These are phyloP conservation scores for Cylindrodendrum hubeiense DNA, from an alignment of 2,329 filamentous ascomycete genomes.

Conservation along the genomic window DNA sequence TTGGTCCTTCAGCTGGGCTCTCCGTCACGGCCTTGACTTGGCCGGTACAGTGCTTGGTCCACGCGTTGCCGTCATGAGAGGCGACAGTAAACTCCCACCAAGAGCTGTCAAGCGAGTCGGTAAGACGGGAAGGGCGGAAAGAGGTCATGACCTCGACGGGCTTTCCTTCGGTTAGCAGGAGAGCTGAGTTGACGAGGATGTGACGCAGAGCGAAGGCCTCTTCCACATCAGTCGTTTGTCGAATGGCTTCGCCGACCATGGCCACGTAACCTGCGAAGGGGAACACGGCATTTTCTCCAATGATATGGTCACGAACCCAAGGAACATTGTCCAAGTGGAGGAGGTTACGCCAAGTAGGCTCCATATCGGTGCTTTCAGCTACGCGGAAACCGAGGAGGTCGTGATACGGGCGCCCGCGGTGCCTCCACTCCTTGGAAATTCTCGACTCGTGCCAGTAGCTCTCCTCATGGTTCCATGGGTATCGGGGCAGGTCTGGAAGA, in stretches of 20 bases:
- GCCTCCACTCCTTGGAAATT: slow-evolving; percentile 24
- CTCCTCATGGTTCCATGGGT: slow-evolving; percentile 40
- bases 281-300: too few relatives aligned
- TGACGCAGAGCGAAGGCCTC: slow-evolving; percentile 36
- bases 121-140: slow-evolving; percentile 40
- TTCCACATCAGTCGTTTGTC: slow-evolving; percentile 28
- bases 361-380: slow-evolving; percentile 29
- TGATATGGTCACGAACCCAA: slow-evolving; percentile 60
- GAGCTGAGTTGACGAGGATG: slow-evolving; percentile 44
- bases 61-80: slow-evolving; percentile 36
- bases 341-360: slow-evolving; percentile 40
- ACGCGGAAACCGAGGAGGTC: slow-evolving; percentile 36
- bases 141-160: slow-evolving; percentile 49
- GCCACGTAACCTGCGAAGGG: slow-evolving; percentile 53
- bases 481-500: slow-evolving; percentile 50
- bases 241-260: slow-evolving; percentile 45
- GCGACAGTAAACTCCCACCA: slow-evolving; percentile 50
- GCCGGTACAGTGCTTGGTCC: slow-evolving; percentile 40
- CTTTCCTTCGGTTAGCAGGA: slow-evolving; percentile 38
- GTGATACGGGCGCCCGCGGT: slow-evolving; percentile 22
- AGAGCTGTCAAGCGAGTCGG: slow-evolving; percentile 37
- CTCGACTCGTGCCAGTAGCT: slow-evolving; percentile 20
- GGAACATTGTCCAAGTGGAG: slow-evolving; percentile 43
- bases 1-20: too few relatives aligned
- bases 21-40: background rate